These are phyloP conservation scores for Mycosphaerelloides madeirae DNA, from an alignment of 2,329 filamentous ascomycete genomes.

Conservation along the genomic window DNA sequence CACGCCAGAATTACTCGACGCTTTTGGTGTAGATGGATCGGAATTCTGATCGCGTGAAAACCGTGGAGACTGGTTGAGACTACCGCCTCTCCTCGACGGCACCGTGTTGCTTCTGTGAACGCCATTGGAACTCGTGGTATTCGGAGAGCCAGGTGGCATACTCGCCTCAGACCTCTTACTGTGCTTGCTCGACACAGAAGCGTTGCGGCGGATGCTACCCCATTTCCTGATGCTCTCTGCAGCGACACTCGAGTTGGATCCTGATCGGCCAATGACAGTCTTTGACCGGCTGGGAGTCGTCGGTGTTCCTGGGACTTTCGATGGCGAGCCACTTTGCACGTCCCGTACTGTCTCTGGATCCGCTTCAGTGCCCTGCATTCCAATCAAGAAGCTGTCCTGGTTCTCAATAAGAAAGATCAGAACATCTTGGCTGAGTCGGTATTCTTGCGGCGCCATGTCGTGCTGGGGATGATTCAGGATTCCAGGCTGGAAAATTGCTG, in stretches of 20 bases:
- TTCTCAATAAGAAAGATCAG: constrained; percentile 98
- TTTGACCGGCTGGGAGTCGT: constrained; percentile 44
- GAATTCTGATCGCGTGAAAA: constrained; percentile 54
- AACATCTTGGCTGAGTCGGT: constrained; percentile 91
- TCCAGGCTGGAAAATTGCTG: constrained; percentile 95
- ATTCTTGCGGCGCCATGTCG: constrained; percentile 92
- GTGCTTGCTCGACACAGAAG: constrained; percentile 85
- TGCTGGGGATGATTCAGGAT: constrained; percentile 90
- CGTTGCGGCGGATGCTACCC: constrained; percentile 75
- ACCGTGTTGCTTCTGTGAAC: constrained; percentile 85
- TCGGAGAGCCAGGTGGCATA: constrained; percentile 63
- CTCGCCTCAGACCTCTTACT: constrained; percentile 70
- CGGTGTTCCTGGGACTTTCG: constrained; percentile 44
- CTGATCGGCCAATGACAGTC: constrained; percentile 64
- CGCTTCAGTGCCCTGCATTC: constrained; percentile 98
- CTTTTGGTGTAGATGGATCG: constrained; percentile 48
- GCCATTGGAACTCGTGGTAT: constrained; percentile 38
- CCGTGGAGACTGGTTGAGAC: constrained; percentile 62
- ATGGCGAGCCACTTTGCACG: constrained; percentile 63
- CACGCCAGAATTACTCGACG: constrained; percentile 10
- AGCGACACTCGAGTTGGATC: constrained; percentile 82
- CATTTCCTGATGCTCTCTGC: constrained; percentile 81
- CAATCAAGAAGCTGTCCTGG: constrained; percentile 95
- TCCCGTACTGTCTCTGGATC: constrained; percentile 70
- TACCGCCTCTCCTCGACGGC: constrained; percentile 70